These are phyloP conservation scores for Capsicum rhomboideum DNA, from an alignment of 257 asterid genomes.

Conservation along the genomic window DNA sequence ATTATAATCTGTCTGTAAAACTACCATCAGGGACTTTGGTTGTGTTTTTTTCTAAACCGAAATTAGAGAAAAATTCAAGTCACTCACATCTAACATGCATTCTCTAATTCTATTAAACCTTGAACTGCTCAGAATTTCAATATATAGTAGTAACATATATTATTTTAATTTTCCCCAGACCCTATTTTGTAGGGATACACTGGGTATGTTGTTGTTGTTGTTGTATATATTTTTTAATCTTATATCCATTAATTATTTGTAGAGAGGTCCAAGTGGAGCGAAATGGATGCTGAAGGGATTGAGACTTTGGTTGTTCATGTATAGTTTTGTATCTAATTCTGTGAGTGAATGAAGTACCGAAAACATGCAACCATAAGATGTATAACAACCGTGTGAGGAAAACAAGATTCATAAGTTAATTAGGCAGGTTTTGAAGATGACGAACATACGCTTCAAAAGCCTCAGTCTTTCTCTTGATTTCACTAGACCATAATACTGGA, in stretches of 20 bases:
- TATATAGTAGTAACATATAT: background rate
- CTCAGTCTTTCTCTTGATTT: slow-evolving; percentile 56
- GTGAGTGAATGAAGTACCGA: background rate
- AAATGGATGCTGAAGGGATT: background rate
- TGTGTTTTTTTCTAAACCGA: background rate
- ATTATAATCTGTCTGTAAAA: background rate
- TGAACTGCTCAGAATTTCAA: background rate
- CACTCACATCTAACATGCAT: background rate
- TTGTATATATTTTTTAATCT: background rate
- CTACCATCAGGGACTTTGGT: background rate
- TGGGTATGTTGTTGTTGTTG: no score
- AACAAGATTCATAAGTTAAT: slow-evolving; percentile 3
- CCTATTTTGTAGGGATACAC: no score
- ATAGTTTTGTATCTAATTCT: background rate
- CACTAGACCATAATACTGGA: slow-evolving; percentile 73
- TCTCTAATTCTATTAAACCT: background rate
- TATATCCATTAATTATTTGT: background rate
- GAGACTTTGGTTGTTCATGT: background rate
- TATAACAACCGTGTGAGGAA: background rate
- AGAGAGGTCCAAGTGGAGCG: background rate
- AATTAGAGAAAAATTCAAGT: background rate
- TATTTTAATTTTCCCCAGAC: no score
- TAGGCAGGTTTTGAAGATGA: background rate
- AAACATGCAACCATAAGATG: background rate
- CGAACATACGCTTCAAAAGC: slow-evolving; percentile 64